Evolutionary conservation across 1,284 basidiomycete genomes (phyloP).

Genomic region (Ganoderma lingzhi): DNA sequence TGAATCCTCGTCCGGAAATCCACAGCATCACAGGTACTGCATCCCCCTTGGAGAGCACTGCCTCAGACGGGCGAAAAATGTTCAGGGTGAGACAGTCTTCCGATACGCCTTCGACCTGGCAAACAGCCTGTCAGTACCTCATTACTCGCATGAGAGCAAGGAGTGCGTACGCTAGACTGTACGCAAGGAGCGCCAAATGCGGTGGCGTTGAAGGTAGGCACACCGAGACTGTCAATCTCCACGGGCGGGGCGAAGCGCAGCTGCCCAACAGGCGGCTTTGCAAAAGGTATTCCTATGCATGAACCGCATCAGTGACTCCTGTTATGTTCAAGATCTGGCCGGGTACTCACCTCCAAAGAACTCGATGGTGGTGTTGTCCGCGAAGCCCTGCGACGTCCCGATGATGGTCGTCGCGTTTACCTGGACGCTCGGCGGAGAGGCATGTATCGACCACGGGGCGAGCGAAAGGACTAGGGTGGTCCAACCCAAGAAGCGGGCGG

Average conservation of each 20-base stretch:
- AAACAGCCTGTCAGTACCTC: background rate
- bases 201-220: constrained; percentile 31
- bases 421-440: background rate
- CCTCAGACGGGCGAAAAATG: constrained; percentile 50
- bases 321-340: background rate
- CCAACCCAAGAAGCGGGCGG: background rate
- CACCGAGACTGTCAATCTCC: constrained; percentile 15
- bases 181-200: constrained; percentile 33
- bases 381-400: background rate
- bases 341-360: constrained; percentile 32
- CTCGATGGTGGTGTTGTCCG: constrained; percentile 13
- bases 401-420: background rate
- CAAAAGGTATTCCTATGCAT: constrained; percentile 41
- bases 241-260: constrained; percentile 37
- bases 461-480: background rate
- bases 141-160: background rate
- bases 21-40: constrained; percentile 50
- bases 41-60: constrained; percentile 8
- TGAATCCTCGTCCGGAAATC: constrained; percentile 40
- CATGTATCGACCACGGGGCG: background rate
- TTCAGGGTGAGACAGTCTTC: constrained; percentile 61
- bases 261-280: constrained; percentile 36
- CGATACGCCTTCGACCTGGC: constrained; percentile 1
- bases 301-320: too few species aligned
- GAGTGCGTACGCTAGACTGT: constrained; percentile 24